phyloP scores from a whole-genome alignment of 164 flowering plant species.

The Pachysandra terminalis region DNA sequence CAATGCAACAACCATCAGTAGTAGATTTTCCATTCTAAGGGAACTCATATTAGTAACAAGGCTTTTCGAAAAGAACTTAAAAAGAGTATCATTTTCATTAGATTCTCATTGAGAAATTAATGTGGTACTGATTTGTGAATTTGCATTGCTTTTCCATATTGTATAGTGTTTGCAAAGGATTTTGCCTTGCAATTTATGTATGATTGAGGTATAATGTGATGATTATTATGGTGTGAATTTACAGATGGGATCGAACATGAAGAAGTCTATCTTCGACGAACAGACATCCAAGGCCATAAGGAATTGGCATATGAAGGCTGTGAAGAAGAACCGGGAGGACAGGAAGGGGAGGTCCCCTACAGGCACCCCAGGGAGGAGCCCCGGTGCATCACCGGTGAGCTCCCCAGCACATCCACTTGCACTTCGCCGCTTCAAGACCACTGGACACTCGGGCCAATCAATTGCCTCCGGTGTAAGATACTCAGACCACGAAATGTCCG shows the following conservation, averaged over 20 bases:
- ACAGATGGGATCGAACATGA: constrained; percentile 96
- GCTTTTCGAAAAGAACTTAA: no score
- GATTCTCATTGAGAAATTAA: neutral
- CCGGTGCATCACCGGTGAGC: constrained; percentile 26
- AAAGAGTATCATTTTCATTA: no score
- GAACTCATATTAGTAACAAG: no score
- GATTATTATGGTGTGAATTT: constrained; percentile 8
- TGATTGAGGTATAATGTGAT: neutral
- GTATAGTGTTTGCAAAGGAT: neutral
- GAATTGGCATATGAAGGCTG: constrained; percentile 69
- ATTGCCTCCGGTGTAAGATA: neutral
- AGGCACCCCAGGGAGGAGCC: constrained; percentile 34
- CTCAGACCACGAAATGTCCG: constrained; percentile 25
- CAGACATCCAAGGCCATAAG: constrained; percentile 80
- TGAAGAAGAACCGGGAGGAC: constrained; percentile 45
- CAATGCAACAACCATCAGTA: no score
- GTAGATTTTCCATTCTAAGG: no score
- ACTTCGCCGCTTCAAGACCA: constrained; percentile 19
- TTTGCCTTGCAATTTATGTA: neutral
- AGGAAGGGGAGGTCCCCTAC: constrained; percentile 16
- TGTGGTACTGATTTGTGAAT: neutral
- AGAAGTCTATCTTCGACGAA: constrained; percentile 79
- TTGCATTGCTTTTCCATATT: neutral
- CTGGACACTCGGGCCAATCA: constrained; percentile 15
- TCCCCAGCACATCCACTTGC: constrained; percentile 16